These are phyloP conservation scores for Neonectria hederae DNA, from an alignment of 2,329 filamentous ascomycete genomes.

Conservation along the genomic window DNA sequence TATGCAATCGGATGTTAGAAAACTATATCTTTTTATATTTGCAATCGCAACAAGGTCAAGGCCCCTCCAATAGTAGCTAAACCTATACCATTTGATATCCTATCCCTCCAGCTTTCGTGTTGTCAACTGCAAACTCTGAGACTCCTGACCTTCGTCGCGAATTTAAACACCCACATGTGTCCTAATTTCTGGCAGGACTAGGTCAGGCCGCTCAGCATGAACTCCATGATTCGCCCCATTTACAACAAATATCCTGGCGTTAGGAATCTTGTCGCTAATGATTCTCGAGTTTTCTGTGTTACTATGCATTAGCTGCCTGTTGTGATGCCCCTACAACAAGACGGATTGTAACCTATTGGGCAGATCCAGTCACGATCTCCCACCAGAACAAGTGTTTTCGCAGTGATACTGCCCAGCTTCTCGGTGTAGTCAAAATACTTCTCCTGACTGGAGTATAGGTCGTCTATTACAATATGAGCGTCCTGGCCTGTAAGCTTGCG, in stretches of 20 bases:
- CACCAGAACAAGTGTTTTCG: constrained; percentile 28
- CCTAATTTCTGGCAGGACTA: constrained; percentile 26
- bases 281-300: constrained; percentile 25
- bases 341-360: neutral
- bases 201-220: constrained; percentile 21
- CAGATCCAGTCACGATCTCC: constrained; percentile 35
- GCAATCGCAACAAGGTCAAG: neutral
- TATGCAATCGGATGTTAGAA: too few species aligned
- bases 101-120: too few species aligned
- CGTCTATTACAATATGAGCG: constrained; percentile 10
- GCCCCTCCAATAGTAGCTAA: neutral
- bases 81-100: neutral
- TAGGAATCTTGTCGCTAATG: constrained; percentile 17
- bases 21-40: neutral
- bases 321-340: neutral
- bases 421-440: constrained; percentile 33
- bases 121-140: too few species aligned
- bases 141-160: neutral
- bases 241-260: constrained; percentile 25
- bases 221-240: constrained; percentile 32
- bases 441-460: constrained; percentile 27
- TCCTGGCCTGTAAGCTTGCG: neutral
- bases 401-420: constrained; percentile 9
- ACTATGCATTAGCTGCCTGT: neutral
- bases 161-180: constrained; percentile 9